Evolutionary conservation across 768 basidiomycete genomes (phyloP).

Genomic region (Kwoniella bestiolae): DNA sequence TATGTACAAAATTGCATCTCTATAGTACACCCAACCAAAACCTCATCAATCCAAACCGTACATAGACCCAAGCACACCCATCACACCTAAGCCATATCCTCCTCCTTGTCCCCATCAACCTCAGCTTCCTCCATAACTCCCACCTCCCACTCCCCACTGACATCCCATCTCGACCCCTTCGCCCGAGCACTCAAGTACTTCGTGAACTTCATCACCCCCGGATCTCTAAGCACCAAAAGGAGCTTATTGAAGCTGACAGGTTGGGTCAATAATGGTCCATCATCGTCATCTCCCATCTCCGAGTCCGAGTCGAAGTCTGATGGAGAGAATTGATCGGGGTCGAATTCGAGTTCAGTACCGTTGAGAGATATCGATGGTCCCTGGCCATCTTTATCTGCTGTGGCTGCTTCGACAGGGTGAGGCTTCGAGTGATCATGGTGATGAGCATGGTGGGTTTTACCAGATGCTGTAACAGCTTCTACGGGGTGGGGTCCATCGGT

Average conservation of each 20-base stretch:
- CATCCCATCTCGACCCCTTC: conserved; percentile 88
- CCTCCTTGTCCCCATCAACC: conserved; percentile 59
- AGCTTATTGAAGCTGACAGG: conserved; percentile 89
- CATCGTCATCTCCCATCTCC: conserved; percentile 62
- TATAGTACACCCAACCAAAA: neutral
- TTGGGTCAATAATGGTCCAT: conserved; percentile 79
- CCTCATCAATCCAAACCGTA: neutral
- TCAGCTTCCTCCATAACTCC: conserved; percentile 74
- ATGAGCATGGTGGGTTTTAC: neutral
- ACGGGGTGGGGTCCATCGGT: neutral
- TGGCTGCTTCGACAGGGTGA: conserved; percentile 4
- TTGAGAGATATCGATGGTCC: conserved; percentile 46
- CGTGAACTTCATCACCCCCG: conserved; percentile 90
- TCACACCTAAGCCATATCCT: neutral
- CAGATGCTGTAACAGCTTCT: neutral
- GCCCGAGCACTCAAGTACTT: conserved; percentile 93
- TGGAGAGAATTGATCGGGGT: conserved; percentile 55
- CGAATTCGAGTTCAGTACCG: conserved; percentile 55
- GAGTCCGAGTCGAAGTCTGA: conserved; percentile 56
- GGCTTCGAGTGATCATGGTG: neutral
- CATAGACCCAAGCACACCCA: neutral
- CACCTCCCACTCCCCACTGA: conserved; percentile 89
- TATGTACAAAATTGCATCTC: neutral
- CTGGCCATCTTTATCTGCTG: conserved; percentile 14
- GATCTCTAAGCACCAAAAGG: conserved; percentile 85